Conservation (phyloP, 164 flowering plant species). For the Tetracentron sinense region DNA sequence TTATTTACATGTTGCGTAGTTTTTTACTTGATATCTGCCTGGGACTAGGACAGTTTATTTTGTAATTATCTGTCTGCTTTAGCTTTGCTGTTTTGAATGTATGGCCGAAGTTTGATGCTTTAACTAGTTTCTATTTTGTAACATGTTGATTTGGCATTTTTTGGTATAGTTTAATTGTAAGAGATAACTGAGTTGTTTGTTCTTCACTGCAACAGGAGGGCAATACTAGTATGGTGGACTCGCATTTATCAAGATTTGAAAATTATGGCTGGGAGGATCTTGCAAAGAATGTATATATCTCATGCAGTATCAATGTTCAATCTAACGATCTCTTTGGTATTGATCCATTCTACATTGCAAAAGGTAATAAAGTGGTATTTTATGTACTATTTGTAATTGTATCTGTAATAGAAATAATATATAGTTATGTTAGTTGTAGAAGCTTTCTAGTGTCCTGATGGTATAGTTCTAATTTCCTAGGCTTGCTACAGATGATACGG, state of each 20-base stretch:
- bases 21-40: too few relatives aligned
- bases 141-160: not conserved
- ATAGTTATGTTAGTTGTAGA: too few relatives aligned
- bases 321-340: slow-evolving; percentile 63
- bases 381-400: not conserved
- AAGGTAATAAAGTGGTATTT: slow-evolving; percentile 35
- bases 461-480: too few relatives aligned
- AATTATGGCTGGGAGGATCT: slow-evolving; percentile 72
- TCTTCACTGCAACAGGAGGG: slow-evolving; percentile 23
- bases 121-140: too few relatives aligned
- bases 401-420: too few relatives aligned
- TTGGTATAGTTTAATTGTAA: not conserved
- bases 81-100: too few relatives aligned
- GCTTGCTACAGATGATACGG: too few relatives aligned
- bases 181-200: not conserved
- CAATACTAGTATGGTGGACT: slow-evolving; percentile 8
- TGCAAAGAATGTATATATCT: slow-evolving; percentile 13
- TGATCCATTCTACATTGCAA: slow-evolving; percentile 68
- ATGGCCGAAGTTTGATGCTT: too few relatives aligned
- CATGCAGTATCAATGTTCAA: slow-evolving; percentile 18
- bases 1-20: not conserved
- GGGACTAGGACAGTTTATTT: too few relatives aligned
- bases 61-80: not conserved
- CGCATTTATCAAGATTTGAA: slow-evolving; percentile 39
- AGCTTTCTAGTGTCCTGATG: too few relatives aligned